phyloP scores from a whole-genome alignment of 805 yeast species.

The Vanderwaltozyma verrucispora region DNA sequence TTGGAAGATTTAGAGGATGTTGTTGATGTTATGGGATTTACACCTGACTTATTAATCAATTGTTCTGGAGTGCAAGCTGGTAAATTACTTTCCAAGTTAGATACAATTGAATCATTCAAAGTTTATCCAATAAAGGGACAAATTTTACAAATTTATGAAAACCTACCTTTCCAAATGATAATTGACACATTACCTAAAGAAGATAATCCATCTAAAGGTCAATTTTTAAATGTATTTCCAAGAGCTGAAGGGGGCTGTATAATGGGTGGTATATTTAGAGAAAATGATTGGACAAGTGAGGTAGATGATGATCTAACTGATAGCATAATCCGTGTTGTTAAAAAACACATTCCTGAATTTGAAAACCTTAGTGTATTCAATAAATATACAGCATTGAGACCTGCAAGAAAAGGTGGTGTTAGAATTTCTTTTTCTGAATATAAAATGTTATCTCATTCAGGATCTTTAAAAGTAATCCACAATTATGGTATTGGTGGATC shows the following conservation, averaged over 20 bases:
- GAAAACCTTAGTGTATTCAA: slow-evolving; percentile 37
- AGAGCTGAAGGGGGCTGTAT: slow-evolving; percentile 37
- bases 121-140: slow-evolving; percentile 54
- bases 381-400: slow-evolving; percentile 58
- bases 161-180: slow-evolving; percentile 3
- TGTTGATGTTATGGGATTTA: slow-evolving; percentile 1
- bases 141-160: slow-evolving; percentile 35
- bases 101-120: background rate
- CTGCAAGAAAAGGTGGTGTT: slow-evolving; percentile 50
- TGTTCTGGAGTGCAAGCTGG: slow-evolving; percentile 2
- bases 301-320: slow-evolving; percentile 37
- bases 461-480: slow-evolving; percentile 34
- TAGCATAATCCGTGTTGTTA: slow-evolving; percentile 35
- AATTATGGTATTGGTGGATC: slow-evolving; percentile 71
- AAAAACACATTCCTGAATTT: slow-evolving; percentile 43
- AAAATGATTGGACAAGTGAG: slow-evolving; percentile 8
- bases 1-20: slow-evolving; percentile 1
- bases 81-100: background rate
- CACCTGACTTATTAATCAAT: slow-evolving; percentile 2
- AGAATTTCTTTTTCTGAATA: slow-evolving; percentile 31
- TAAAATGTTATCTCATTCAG: slow-evolving; percentile 1
- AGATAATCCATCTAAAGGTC: background rate
- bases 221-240: slow-evolving; percentile 3
- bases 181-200: background rate
- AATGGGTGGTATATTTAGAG: slow-evolving; percentile 66